Base-by-base conservation (phyloP, 2,329 filamentous ascomycete genomes). In the Drechslerella dactyloides region DNA sequence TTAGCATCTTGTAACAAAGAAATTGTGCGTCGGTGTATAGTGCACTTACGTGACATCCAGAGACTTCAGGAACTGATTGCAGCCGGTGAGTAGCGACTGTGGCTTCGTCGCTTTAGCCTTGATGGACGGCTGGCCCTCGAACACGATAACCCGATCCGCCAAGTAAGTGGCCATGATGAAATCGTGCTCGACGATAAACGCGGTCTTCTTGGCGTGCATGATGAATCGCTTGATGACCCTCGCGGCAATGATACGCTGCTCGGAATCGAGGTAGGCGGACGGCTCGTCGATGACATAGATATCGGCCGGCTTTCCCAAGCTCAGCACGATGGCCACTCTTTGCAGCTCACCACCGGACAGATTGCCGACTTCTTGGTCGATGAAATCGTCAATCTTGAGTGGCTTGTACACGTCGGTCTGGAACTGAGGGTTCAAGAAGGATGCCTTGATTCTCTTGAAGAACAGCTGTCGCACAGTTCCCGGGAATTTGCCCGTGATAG, bases 161-260 rank as follows among this genome's bases (percentile, higher is more conserved):
- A 89, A 84, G 78, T 89, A 89, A 48, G 87, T 89, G 44, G 87
- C 87, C 93, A 97, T 97, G 83, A 97, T 96, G 84, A 99, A 97
- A 85, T 99, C 94, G 89, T 99, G 94, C 87, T 99, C 94, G 80
- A 99, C 93, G 76, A 99, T 88, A 81, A 99, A 99, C 56, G 94
- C 94, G 0, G 94, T 99, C 87, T 97, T 97, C 88, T 97, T 97
- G 78, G 92, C 89, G 84, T 99, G 93, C 94, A 99, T 99, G 82
- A 99, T 99, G 85, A 96, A 99, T 76, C 94, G 90, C 85, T 99
- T 99, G 84, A 99, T 99, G 79, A 99, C 96, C 79, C 93, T 90
- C 51, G 93, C 90, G 73, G 93, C 93, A 77, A 99, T 89, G 79
- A 99, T 96, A 90, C 94, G 93, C 83, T 99, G 94, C 83, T 99